Evolutionary conservation across 768 basidiomycete genomes (phyloP).

Genomic region (Leccinum pellstonianum): DNA sequence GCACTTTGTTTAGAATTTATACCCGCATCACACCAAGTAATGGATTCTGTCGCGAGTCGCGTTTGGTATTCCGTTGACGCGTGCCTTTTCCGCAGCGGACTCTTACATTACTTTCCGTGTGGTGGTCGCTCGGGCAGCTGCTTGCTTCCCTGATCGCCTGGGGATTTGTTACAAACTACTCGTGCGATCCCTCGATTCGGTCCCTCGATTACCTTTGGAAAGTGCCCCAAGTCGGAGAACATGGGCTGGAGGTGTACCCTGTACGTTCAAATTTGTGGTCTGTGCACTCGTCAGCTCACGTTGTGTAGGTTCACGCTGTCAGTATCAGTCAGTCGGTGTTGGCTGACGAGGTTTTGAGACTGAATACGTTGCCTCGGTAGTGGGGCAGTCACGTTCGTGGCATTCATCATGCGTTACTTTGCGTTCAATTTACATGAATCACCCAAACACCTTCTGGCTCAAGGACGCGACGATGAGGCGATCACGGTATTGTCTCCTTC

Average conservation of each 20-base stretch:
- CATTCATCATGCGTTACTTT: slow-evolving; percentile 55
- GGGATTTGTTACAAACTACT: slow-evolving; percentile 56
- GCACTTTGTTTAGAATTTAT: slow-evolving; percentile 47
- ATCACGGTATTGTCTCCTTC: slow-evolving; percentile 36
- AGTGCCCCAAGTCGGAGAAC: slow-evolving; percentile 49
- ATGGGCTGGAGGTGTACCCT: slow-evolving; percentile 63
- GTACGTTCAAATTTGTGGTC: slow-evolving; percentile 23
- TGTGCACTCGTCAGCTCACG: not conserved
- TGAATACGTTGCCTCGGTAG: slow-evolving; percentile 25
- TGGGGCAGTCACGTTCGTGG: slow-evolving; percentile 47
- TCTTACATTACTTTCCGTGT: slow-evolving; percentile 52
- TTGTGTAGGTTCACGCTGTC: slow-evolving; percentile 39
- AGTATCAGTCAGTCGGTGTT: slow-evolving; percentile 12
- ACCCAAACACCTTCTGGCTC: slow-evolving; percentile 57
- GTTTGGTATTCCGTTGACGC: not conserved
- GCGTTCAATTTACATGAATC: slow-evolving; percentile 61
- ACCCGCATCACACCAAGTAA: slow-evolving; percentile 40
- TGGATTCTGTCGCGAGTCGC: slow-evolving; percentile 1
- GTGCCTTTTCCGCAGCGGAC: slow-evolving; percentile 38
- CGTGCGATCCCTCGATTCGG: slow-evolving; percentile 37
- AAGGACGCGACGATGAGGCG: slow-evolving; percentile 57
- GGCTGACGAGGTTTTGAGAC: not conserved
- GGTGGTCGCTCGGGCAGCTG: slow-evolving; percentile 54
- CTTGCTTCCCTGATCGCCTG: slow-evolving; percentile 52
- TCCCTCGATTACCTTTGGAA: slow-evolving; percentile 20